Percentiles rank a stretch among this genome's conserved stretches.
These are phyloP conservation scores for Senna siamea DNA, from an alignment of 306 rosid species.

Conservation along the genomic window DNA sequence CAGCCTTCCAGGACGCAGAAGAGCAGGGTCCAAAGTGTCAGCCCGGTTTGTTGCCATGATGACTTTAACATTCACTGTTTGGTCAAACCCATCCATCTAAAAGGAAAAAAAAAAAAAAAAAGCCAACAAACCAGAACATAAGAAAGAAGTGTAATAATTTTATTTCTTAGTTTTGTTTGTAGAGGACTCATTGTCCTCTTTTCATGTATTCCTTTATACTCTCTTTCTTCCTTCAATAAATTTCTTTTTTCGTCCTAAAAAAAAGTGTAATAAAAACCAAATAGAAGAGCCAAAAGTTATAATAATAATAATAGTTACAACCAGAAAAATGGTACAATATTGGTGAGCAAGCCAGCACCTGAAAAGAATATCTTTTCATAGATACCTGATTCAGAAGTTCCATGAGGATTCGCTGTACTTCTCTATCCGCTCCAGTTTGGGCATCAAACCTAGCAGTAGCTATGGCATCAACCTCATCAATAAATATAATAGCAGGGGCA, in stretches of 20 bases:
- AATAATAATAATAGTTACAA: too few relatives aligned
- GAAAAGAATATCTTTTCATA: slow-evolving; percentile 1
- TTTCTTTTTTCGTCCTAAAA: too few relatives aligned
- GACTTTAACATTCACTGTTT: slow-evolving; percentile 97
- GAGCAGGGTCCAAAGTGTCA: slow-evolving; percentile 98
- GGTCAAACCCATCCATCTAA: slow-evolving; percentile 99
- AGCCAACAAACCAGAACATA: too few relatives aligned
- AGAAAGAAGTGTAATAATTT: too few relatives aligned
- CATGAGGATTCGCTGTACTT: slow-evolving; percentile 99
- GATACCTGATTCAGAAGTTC: slow-evolving; percentile 96
- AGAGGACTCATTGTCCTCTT: too few relatives aligned
- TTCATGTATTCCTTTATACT: too few relatives aligned
- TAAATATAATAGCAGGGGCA: slow-evolving; percentile 98
- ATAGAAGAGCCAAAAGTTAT: slow-evolving; percentile 12
- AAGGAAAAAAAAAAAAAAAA: too few relatives aligned
- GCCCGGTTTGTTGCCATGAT: slow-evolving; percentile 99
- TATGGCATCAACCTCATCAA: slow-evolving; percentile 99
- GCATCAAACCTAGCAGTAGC: slow-evolving; percentile 99
- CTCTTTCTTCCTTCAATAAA: too few relatives aligned
- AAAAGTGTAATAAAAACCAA: too few relatives aligned
- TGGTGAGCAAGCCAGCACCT: too few relatives aligned
- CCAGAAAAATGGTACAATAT: too few relatives aligned
- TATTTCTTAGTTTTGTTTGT: too few relatives aligned
- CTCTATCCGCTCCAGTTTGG: slow-evolving; percentile 99
- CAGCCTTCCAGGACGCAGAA: slow-evolving; percentile 97